These are phyloP conservation scores for Nephromyces sp. DNA, from an alignment of 169 alveolate species.

Conservation along the genomic window DNA sequence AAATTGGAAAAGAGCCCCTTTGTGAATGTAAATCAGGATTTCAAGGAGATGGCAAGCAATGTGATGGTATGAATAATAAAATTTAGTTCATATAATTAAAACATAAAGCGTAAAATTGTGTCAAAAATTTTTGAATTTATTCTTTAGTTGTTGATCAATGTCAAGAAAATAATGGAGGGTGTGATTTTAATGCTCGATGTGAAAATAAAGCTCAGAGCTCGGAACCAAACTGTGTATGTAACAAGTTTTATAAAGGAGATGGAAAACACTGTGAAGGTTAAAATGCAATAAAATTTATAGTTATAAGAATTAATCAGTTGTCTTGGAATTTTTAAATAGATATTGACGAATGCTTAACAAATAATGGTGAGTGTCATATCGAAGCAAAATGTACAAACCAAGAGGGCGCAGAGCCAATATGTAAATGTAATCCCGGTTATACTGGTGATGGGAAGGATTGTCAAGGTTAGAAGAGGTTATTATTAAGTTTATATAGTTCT, in stretches of 20 bases:
- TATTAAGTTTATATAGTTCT: too few relatives aligned
- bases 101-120: too few relatives aligned
- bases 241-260: neutral
- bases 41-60: constrained; percentile 17
- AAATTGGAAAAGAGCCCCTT: constrained; percentile 25
- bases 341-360: neutral
- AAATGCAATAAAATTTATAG: neutral
- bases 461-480: too few relatives aligned
- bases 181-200: neutral
- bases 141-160: constrained; percentile 2
- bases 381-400: neutral
- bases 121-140: too few relatives aligned
- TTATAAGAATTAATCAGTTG: neutral
- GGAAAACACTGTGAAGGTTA: neutral
- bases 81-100: neutral
- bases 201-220: neutral
- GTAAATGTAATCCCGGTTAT: neutral
- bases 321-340: neutral
- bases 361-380: neutral
- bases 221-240: neutral
- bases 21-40: constrained; percentile 24
- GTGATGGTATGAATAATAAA: constrained; percentile 3
- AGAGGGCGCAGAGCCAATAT: neutral
- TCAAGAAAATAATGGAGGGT: neutral
- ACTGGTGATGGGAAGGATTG: neutral